These are phyloP conservation scores for Dothistroma pini DNA, from an alignment of 2,329 filamentous ascomycete genomes.

Conservation along the genomic window DNA sequence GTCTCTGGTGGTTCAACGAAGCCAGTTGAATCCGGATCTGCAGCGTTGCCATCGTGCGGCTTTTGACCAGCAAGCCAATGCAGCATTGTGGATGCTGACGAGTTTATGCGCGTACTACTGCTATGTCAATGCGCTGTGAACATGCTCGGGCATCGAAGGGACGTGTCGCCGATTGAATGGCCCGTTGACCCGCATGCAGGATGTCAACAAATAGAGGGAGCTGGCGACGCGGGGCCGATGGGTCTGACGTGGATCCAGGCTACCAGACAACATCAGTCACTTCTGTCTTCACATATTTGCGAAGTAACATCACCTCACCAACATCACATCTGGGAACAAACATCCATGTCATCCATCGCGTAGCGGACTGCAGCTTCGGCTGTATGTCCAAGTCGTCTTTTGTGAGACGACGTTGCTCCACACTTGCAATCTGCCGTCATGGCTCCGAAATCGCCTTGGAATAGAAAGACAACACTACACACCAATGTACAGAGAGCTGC, in stretches of 20 bases:
- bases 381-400: conserved; percentile 37
- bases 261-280: neutral
- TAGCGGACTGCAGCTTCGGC: conserved; percentile 45
- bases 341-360: conserved; percentile 19
- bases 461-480: conserved; percentile 26
- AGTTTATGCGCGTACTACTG: neutral
- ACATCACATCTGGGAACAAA: neutral
- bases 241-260: neutral
- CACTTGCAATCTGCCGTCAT: conserved; percentile 36
- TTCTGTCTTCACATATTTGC: neutral
- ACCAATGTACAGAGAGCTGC: conserved; percentile 27
- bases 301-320: neutral
- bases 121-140: conserved; percentile 7
- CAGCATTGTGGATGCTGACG: conserved; percentile 25
- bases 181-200: neutral
- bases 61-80: conserved; percentile 35
- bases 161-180: neutral
- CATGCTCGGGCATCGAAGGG: neutral
- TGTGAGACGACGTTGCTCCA: conserved; percentile 11
- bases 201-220: neutral
- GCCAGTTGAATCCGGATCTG: conserved; percentile 38
- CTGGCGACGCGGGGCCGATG: neutral
- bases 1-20: conserved; percentile 58
- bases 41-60: conserved; percentile 22
- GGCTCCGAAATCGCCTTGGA: conserved; percentile 47